Percentiles rank a stretch among this genome's conserved stretches.
These are phyloP conservation scores for Ustilago hordei DNA, from an alignment of 1,284 basidiomycete genomes.

Conservation along the genomic window DNA sequence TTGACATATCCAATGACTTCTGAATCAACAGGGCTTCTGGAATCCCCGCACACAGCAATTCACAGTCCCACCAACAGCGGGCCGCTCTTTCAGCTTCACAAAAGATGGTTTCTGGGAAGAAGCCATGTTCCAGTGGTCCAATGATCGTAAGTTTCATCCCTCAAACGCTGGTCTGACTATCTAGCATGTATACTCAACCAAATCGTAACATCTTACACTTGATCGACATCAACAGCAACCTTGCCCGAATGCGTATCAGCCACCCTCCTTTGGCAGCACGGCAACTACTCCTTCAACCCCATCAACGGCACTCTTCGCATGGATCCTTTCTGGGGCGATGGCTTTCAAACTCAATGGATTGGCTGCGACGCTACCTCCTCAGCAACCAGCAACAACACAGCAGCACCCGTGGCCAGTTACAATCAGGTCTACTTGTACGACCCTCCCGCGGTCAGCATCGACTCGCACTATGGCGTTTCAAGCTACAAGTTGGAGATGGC, in stretches of 20 bases:
- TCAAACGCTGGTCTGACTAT: not conserved
- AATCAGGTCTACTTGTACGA: slow-evolving; percentile 32
- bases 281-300: slow-evolving; percentile 27
- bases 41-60: slow-evolving; percentile 32
- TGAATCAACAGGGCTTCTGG: slow-evolving; percentile 26
- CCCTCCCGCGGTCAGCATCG: slow-evolving; percentile 17
- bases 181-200: not conserved
- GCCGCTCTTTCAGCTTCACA: slow-evolving; percentile 30
- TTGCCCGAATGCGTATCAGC: slow-evolving; percentile 27
- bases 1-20: not conserved
- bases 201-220: not conserved
- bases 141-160: slow-evolving; percentile 17
- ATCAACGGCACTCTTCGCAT: slow-evolving; percentile 35
- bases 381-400: slow-evolving; percentile 28
- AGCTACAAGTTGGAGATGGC: slow-evolving; percentile 31
- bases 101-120: slow-evolving; percentile 37
- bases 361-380: slow-evolving; percentile 34
- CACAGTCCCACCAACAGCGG: slow-evolving; percentile 21
- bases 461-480: slow-evolving; percentile 23
- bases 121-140: slow-evolving; percentile 20
- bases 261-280: slow-evolving; percentile 32
- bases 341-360: slow-evolving; percentile 32
- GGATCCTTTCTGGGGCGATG: slow-evolving; percentile 35
- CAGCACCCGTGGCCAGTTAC: slow-evolving; percentile 29
- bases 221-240: slow-evolving; percentile 12